Conservation (phyloP, 805 yeast species). For the Debaryomyces prosopidis region DNA sequence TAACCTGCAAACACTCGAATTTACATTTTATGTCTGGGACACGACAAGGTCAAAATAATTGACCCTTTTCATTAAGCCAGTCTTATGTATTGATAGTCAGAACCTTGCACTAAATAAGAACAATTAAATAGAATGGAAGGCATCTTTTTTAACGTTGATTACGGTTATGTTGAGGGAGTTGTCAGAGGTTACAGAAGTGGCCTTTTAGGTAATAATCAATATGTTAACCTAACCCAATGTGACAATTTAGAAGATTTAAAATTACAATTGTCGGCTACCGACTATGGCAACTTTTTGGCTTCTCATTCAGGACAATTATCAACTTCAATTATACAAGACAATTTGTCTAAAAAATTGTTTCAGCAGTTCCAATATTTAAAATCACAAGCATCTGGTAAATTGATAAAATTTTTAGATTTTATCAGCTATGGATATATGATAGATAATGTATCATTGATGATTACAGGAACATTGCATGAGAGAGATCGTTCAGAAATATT, state of each 20-base stretch:
- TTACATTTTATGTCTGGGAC: background rate
- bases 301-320: conserved; percentile 81
- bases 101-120: background rate
- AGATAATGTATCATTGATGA: conserved; percentile 93
- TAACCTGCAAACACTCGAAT: background rate
- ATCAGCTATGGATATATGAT: conserved; percentile 98
- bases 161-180: conserved; percentile 91
- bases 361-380: conserved; percentile 84
- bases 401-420: conserved; percentile 83
- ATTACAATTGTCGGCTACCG: conserved; percentile 92
- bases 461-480: conserved; percentile 95
- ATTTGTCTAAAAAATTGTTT: conserved; percentile 70
- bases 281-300: conserved; percentile 87
- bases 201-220: conserved; percentile 72
- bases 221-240: conserved; percentile 92
- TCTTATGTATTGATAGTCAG: too few relatives aligned
- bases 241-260: conserved; percentile 92
- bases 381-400: conserved; percentile 77
- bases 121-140: conserved; percentile 71
- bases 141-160: conserved; percentile 81
- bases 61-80: background rate
- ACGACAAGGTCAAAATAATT: background rate
- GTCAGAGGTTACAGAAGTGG: conserved; percentile 94
- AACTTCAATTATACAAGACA: conserved; percentile 82
- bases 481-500: conserved; percentile 87